Conservation (phyloP, 495 filamentous ascomycete species). For the Xylaria nigripes region DNA sequence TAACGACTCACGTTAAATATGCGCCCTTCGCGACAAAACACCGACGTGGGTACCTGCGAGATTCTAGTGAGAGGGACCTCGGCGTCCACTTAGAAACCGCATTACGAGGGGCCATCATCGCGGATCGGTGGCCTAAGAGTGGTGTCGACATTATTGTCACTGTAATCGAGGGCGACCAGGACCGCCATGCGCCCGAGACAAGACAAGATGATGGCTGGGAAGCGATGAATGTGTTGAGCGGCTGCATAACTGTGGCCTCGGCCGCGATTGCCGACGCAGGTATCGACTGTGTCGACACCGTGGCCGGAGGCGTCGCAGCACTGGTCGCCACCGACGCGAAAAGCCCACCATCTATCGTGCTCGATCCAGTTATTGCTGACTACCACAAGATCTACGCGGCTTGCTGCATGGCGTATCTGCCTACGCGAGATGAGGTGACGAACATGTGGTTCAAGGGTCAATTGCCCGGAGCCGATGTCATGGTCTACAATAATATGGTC, state of each 20-base stretch:
- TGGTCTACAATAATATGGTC: slow-evolving; percentile 34
- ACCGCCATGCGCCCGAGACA: slow-evolving; percentile 34
- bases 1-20: slow-evolving; percentile 90
- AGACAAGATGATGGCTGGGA: slow-evolving; percentile 59
- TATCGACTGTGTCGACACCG: slow-evolving; percentile 90
- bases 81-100: slow-evolving; percentile 87
- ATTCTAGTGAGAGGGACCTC: slow-evolving; percentile 79
- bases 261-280: slow-evolving; percentile 94
- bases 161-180: slow-evolving; percentile 78
- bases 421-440: slow-evolving; percentile 81
- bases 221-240: slow-evolving; percentile 77
- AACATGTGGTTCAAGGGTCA: slow-evolving; percentile 87
- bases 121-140: slow-evolving; percentile 92
- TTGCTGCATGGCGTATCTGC: slow-evolving; percentile 86
- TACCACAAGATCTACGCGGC: slow-evolving; percentile 68
- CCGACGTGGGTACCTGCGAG: slow-evolving; percentile 78
- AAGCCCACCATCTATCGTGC: slow-evolving; percentile 46
- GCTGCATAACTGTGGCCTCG: slow-evolving; percentile 87
- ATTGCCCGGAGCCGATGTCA: slow-evolving; percentile 31
- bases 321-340: slow-evolving; percentile 44
- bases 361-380: slow-evolving; percentile 81
- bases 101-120: slow-evolving; percentile 78
- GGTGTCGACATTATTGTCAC: slow-evolving; percentile 88
- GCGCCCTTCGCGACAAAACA: slow-evolving; percentile 82
- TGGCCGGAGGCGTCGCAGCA: slow-evolving; percentile 82